Conservation (phyloP, 176 grass and related monocot genomes). For the Cenchrus fungigraminus region DNA sequence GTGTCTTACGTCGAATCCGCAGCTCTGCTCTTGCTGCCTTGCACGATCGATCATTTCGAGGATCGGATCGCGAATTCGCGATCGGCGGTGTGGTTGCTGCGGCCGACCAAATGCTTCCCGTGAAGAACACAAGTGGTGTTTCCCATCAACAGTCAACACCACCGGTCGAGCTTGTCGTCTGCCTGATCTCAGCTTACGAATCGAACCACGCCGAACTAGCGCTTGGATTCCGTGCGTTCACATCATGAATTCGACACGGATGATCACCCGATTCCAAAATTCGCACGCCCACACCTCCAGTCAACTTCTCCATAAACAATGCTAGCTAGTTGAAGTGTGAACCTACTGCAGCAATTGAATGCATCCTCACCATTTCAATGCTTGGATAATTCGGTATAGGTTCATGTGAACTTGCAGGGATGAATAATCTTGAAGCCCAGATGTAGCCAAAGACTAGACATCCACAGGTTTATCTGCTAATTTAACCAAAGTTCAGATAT, state of each 20-base stretch:
- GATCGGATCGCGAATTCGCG: neutral
- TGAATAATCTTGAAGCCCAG: neutral
- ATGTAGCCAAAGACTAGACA: neutral
- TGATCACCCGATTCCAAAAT: neutral
- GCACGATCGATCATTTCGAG: conserved; percentile 21
- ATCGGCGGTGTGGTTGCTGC: neutral
- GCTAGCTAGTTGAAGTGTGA: neutral
- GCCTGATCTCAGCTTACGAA: neutral
- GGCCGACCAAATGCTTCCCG: neutral
- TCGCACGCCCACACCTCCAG: neutral
- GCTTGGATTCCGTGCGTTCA: neutral
- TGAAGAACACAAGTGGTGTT: neutral
- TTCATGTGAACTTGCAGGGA: neutral
- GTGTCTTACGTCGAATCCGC: neutral
- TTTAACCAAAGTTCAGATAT: neutral
- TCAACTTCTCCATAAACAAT: neutral
- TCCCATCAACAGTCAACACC: neutral
- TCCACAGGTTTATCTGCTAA: neutral
- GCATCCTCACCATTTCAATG: neutral
- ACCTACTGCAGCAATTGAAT: neutral
- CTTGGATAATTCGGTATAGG: neutral
- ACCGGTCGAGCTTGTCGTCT: neutral
- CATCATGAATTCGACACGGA: neutral
- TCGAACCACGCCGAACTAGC: neutral
- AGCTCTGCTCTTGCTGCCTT: neutral